phyloP scores from a whole-genome alignment of 257 asterid species.

The Coffea canephora region DNA sequence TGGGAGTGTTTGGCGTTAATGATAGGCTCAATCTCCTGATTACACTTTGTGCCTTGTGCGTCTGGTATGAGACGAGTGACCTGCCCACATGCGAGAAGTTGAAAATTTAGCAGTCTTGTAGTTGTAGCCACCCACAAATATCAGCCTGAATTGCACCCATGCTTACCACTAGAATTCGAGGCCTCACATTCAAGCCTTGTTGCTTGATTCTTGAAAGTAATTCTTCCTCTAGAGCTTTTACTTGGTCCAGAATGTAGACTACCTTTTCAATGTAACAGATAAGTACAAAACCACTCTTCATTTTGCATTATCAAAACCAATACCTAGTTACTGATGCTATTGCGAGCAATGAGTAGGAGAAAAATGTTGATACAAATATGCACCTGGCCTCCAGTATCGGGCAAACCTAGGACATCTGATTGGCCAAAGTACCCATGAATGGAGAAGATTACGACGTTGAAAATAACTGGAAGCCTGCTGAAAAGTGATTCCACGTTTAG shows the following conservation, averaged over 20 bases:
- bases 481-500: conserved; percentile 48
- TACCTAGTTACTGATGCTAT: neutral
- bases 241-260: conserved; percentile 90
- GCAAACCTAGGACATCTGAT: conserved; percentile 81
- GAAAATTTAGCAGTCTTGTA: too few species aligned
- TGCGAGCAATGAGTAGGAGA: neutral
- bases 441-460: conserved; percentile 68
- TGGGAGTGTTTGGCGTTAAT: conserved; percentile 59
- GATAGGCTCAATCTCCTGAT: conserved; percentile 69
- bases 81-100: conserved; percentile 27
- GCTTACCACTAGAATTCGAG: conserved; percentile 73
- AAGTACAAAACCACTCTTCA: too few species aligned
- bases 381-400: conserved; percentile 92
- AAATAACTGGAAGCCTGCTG: conserved; percentile 59
- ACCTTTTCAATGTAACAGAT: conserved; percentile 36
- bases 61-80: conserved; percentile 79
- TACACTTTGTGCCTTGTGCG: conserved; percentile 76
- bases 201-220: conserved; percentile 58
- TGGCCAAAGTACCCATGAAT: conserved; percentile 90
- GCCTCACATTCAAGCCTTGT: conserved; percentile 69
- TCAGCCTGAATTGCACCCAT: neutral
- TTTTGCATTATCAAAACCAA: neutral
- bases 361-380: neutral
- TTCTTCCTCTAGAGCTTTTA: conserved; percentile 76
- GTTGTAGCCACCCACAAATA: neutral